phyloP scores from a whole-genome alignment of 163 green algal species.

The Scenedesmus sp. region DNA sequence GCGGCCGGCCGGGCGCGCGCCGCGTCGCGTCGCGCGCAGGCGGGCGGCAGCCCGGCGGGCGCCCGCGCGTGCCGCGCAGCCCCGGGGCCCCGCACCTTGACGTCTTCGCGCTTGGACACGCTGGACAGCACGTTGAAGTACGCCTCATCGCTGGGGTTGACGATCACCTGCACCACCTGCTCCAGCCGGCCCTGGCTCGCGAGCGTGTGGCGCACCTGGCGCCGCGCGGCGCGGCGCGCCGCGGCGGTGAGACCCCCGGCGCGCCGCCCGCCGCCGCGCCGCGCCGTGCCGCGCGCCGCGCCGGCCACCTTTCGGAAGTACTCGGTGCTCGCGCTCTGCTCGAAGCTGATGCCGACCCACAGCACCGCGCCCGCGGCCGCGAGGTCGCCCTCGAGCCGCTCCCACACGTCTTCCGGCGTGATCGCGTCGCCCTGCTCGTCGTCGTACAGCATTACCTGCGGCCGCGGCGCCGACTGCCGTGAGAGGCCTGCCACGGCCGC shows the following conservation, averaged over 20 bases:
- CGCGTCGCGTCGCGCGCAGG: no score
- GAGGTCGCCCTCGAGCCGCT: slow-evolving; percentile 86
- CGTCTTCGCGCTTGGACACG: slow-evolving; percentile 22
- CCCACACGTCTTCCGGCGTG: slow-evolving; percentile 88
- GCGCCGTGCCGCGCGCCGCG: neutral
- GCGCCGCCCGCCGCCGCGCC: no score
- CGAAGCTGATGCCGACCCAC: slow-evolving; percentile 95
- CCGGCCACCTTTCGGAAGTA: slow-evolving; percentile 87
- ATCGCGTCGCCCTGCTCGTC: slow-evolving; percentile 80
- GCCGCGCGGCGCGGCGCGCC: no score
- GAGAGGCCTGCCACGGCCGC: no score
- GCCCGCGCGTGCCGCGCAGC: no score
- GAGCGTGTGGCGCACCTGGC: slow-evolving; percentile 22
- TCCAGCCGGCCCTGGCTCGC: slow-evolving; percentile 10
- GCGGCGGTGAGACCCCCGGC: no score
- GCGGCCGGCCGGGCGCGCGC: no score
- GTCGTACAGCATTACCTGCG: slow-evolving; percentile 87
- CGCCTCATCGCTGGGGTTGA: slow-evolving; percentile 88
- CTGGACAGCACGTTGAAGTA: slow-evolving; percentile 87
- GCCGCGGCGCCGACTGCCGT: neutral
- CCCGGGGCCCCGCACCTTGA: slow-evolving; percentile 6
- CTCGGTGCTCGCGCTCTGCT: slow-evolving; percentile 85
- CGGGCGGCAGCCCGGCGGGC: no score
- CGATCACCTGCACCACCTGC: slow-evolving; percentile 67
- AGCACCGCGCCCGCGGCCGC: slow-evolving; percentile 81